Base-by-base conservation (phyloP, 2,329 filamentous ascomycete genomes). In the Chaetomium sp. region DNA sequence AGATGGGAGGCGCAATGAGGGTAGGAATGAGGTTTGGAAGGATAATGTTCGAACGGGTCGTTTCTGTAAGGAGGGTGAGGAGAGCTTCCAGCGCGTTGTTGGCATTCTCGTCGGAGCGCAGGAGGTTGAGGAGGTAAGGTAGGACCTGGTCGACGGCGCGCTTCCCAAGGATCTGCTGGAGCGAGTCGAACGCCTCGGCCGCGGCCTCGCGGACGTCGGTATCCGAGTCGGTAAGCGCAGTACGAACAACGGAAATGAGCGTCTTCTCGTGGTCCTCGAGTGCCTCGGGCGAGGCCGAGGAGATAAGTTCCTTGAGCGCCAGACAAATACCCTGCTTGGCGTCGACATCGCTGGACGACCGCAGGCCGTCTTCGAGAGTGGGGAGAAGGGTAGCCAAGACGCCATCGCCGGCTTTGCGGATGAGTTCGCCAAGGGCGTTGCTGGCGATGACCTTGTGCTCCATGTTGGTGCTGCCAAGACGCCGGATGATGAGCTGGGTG, bases 361-460 rank as follows among this genome's bases (percentile, higher is more conserved):
- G 86, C 53, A 99, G 79, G 40, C 92, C 91, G 69, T 95, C 90
- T 69, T 97, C 91, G 49, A 99, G 82, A 37, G 91, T 95, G 35
- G 94, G 94, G 58, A 99, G 76, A 58, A 99, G 76, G 44, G 84
- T 95, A 32, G 91, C 84, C 60, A 99, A 78, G 55, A 99, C 91
- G 54, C 90, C 88, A 70, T 99, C 94, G 59, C 95, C 94, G 66
- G 94, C 92, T 73, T 96, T 96, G 66, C 94, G 87, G 67, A 99
- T 97, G 62, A 99, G 84, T 70, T 99, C 94, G 67, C 94, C 94
- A 54, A 99, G 80, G 49, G 94, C 91, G 70, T 97, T 97, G 70
- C 92, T 92, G 62, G 95, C 94, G 77, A 99, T 99, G 64, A 96
- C 88, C 77, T 96, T 97, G 72, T 99, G 94, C 71, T 99, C 94